Evolutionary conservation across 2,329 filamentous ascomycete species (phyloP).

Genomic region (Dactylellina cionopaga): DNA sequence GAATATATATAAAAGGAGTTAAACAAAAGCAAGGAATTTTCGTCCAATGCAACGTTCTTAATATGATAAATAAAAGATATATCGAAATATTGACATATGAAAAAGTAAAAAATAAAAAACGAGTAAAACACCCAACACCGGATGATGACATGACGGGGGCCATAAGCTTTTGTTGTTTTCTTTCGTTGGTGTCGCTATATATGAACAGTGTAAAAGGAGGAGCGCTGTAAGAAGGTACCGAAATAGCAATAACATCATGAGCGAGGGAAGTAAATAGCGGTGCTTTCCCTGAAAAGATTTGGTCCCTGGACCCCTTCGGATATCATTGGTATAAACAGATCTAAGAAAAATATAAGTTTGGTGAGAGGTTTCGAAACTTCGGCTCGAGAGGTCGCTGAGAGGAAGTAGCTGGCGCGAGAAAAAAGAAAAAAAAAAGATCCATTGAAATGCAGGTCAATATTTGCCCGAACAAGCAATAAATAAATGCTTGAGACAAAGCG

Average conservation of each 20-base stretch:
- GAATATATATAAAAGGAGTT: not conserved
- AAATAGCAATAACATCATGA: not conserved
- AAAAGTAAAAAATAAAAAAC: constrained; percentile 1
- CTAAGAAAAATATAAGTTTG: constrained; percentile 17
- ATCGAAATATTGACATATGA: not conserved
- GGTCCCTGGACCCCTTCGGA: constrained; percentile 6
- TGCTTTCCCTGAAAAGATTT: not conserved
- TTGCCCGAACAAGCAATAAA: constrained; percentile 4
- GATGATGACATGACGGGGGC: constrained; percentile 40
- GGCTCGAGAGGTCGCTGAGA: not conserved
- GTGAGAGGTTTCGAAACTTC: not conserved
- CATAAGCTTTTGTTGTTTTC: constrained; percentile 33
- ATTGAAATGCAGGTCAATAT: constrained; percentile 18
- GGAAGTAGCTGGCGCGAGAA: not conserved
- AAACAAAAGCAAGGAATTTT: constrained; percentile 1
- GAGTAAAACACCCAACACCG: constrained; percentile 47
- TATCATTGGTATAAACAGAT: constrained; percentile 43
- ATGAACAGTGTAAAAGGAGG: constrained; percentile 22
- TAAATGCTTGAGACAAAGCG: not conserved
- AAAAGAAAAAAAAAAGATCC: constrained; percentile 9
- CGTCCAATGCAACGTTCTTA: not conserved
- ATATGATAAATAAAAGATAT: not conserved
- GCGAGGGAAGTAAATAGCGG: constrained; percentile 5
- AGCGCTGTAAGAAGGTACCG: not conserved
- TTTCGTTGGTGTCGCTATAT: constrained; percentile 38